Conservation (phyloP, 2,329 filamentous ascomycete species). For the Chaetomium globosum region DNA sequence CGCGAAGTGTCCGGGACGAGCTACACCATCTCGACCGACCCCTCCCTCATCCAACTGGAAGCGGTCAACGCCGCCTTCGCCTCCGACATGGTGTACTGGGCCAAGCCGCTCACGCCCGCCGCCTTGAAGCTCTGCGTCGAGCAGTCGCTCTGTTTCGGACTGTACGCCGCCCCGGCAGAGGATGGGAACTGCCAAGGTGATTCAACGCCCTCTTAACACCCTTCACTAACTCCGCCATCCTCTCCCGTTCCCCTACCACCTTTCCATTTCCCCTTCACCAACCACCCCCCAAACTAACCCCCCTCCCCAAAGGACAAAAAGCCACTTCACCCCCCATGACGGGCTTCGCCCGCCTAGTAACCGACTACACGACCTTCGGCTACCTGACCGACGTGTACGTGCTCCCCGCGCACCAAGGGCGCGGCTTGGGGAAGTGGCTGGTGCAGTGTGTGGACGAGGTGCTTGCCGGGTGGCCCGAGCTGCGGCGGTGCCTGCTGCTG, state of each 20-base stretch:
- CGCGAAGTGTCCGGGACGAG: conserved; percentile 38
- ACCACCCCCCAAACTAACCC: background rate
- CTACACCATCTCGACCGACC: conserved; percentile 65
- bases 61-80: conserved; percentile 59
- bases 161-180: conserved; percentile 48
- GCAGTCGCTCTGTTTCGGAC: conserved; percentile 61
- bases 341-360: conserved; percentile 49
- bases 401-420: conserved; percentile 59
- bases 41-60: conserved; percentile 55
- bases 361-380: conserved; percentile 68
- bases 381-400: conserved; percentile 73
- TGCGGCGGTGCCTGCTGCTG: conserved; percentile 63
- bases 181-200: background rate
- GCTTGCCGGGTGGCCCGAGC: conserved; percentile 57
- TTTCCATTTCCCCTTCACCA: background rate
- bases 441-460: conserved; percentile 62
- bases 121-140: conserved; percentile 56
- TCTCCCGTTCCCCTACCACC: background rate
- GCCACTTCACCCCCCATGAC: conserved; percentile 9
- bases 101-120: conserved; percentile 52
- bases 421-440: conserved; percentile 67
- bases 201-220: background rate
- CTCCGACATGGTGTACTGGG: conserved; percentile 64
- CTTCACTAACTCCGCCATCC: background rate
- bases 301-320: too few species aligned